phyloP scores from a whole-genome alignment of 805 yeast species.

The Candida pseudofarinosa region DNA sequence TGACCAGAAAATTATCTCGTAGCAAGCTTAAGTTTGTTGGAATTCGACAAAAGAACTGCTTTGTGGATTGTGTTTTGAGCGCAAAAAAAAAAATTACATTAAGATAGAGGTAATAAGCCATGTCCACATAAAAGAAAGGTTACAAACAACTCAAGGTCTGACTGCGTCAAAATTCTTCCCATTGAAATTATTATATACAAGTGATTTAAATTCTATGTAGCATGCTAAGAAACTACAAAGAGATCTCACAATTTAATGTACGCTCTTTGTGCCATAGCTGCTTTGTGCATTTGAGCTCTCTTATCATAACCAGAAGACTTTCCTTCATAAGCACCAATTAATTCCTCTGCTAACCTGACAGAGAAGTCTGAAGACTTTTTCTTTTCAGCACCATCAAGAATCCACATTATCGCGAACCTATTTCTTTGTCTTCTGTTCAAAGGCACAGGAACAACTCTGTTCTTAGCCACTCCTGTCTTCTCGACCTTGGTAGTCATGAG shows the following conservation, averaged over 20 bases:
- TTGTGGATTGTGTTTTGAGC: background rate
- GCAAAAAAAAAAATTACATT: background rate
- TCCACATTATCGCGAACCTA: constrained; percentile 88
- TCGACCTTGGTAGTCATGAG: constrained; percentile 71
- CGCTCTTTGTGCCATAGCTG: constrained; percentile 86
- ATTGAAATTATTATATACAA: constrained; percentile 6
- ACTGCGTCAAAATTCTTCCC: background rate
- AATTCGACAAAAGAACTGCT: too few species aligned
- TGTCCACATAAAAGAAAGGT: background rate
- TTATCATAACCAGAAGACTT: constrained; percentile 81
- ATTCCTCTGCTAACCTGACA: constrained; percentile 89
- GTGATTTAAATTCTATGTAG: constrained; percentile 1
- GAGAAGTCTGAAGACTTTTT: constrained; percentile 77
- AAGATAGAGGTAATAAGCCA: background rate
- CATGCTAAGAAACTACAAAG: background rate
- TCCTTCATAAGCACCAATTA: constrained; percentile 72
- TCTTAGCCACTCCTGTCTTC: constrained; percentile 84
- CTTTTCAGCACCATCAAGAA: constrained; percentile 75
- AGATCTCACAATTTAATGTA: constrained; percentile 44
- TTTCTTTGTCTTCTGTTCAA: constrained; percentile 76
- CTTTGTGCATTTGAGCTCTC: constrained; percentile 75
- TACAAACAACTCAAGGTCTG: background rate
- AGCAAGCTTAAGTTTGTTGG: too few species aligned
- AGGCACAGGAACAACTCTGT: constrained; percentile 76
- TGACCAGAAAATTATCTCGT: too few species aligned